These are phyloP conservation scores for Mastigamoeba balamuthi DNA, from an alignment of 78 protist species.

Conservation along the genomic window DNA sequence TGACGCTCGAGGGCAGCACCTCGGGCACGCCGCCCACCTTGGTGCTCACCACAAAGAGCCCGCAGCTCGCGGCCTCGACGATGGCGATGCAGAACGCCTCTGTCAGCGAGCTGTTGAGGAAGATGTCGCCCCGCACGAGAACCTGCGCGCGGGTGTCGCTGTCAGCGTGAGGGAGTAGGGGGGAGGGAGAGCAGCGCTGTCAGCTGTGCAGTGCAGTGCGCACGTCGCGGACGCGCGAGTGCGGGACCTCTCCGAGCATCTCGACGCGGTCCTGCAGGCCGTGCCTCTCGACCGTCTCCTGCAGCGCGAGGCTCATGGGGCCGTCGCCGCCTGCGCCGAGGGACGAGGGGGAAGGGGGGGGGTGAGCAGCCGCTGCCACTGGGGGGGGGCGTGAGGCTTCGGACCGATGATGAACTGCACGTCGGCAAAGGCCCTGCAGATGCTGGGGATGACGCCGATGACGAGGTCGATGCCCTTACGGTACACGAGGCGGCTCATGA, in stretches of 20 bases:
- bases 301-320: conserved; percentile 56
- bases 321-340: conserved; percentile 83
- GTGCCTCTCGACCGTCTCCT: conserved; percentile 82
- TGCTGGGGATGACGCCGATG: conserved; percentile 53
- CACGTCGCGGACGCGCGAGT: conserved; percentile 71
- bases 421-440: conserved; percentile 43
- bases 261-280: conserved; percentile 77
- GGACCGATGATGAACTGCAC: conserved; percentile 65
- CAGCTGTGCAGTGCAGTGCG: background rate
- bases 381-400: background rate
- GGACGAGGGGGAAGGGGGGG: background rate
- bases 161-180: background rate
- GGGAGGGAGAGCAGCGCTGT: too few relatives aligned
- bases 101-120: conserved; percentile 89
- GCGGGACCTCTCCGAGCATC: conserved; percentile 77
- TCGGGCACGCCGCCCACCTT: conserved; percentile 94
- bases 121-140: conserved; percentile 84
- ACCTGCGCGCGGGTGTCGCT: background rate
- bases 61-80: conserved; percentile 90
- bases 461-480: conserved; percentile 84
- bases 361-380: background rate
- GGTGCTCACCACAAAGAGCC: conserved; percentile 74
- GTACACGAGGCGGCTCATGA: conserved; percentile 81
- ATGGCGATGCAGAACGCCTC: conserved; percentile 98
- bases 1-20: conserved; percentile 72